These are phyloP conservation scores for Colletotrichum echinochloae DNA, from an alignment of 2,329 filamentous ascomycete genomes.

Conservation along the genomic window DNA sequence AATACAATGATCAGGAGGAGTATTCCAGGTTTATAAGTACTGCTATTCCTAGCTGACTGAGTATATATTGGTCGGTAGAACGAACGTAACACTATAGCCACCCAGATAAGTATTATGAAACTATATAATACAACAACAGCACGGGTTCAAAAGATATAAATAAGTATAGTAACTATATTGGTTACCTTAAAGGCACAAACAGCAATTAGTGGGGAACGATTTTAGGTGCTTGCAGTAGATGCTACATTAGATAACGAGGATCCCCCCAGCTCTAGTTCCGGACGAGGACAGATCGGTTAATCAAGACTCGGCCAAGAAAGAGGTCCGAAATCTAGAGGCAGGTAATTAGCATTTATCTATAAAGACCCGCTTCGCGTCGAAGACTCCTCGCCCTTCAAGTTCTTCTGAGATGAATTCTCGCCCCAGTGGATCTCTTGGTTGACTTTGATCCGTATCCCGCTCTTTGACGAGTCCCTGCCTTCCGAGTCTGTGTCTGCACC, in stretches of 20 bases:
- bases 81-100: slow-evolving; percentile 43
- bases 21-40: slow-evolving; percentile 28
- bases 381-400: slow-evolving; percentile 17
- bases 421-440: slow-evolving; percentile 29
- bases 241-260: too few relatives aligned
- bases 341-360: slow-evolving; percentile 1
- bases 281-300: too few relatives aligned
- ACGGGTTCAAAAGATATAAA: slow-evolving; percentile 10
- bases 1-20: slow-evolving; percentile 20
- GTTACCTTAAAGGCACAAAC: too few relatives aligned
- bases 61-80: slow-evolving; percentile 43
- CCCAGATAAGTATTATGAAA: slow-evolving; percentile 42
- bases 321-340: too few relatives aligned
- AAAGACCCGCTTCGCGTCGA: slow-evolving; percentile 23
- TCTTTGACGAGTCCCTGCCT: slow-evolving; percentile 16
- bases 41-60: slow-evolving; percentile 41
- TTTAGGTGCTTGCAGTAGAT: too few relatives aligned
- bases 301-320: too few relatives aligned
- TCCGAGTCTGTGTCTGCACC: not conserved
- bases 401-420: slow-evolving; percentile 9
- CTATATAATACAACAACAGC: slow-evolving; percentile 31
- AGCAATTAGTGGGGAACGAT: too few relatives aligned
- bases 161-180: not conserved
- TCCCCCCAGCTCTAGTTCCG: too few relatives aligned
- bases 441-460: slow-evolving; percentile 30